phyloP scores from a whole-genome alignment of 768 basidiomycete genomes.

The Paxillus ammoniavirescens region DNA sequence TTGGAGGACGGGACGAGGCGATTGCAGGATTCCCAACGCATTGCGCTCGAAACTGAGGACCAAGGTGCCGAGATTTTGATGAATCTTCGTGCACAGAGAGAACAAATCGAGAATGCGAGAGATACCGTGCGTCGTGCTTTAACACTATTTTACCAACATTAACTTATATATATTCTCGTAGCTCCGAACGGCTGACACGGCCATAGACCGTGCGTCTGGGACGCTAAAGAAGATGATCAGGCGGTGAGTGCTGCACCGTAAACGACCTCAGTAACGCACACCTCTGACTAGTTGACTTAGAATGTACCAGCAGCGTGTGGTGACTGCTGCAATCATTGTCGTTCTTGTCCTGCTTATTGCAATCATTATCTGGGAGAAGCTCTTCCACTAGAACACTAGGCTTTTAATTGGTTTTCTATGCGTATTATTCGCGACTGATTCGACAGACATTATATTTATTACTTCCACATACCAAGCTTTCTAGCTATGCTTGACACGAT shows the following conservation, averaged over 20 bases:
- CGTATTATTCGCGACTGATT: conserved; percentile 14
- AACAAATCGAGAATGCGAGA: conserved; percentile 91
- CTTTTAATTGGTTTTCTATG: conserved; percentile 11
- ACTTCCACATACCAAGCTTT: conserved; percentile 14
- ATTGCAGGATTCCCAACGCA: conserved; percentile 84
- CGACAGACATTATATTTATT: conserved; percentile 28
- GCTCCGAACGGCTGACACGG: conserved; percentile 83
- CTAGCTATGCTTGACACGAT: background rate
- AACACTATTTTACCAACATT: background rate
- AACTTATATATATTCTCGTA: conserved; percentile 28
- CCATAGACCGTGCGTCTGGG: conserved; percentile 87
- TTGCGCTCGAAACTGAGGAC: conserved; percentile 95
- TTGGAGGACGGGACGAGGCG: conserved; percentile 84
- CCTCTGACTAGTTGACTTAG: conserved; percentile 42
- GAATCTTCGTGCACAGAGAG: conserved; percentile 83
- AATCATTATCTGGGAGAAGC: conserved; percentile 80
- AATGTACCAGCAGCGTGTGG: conserved; percentile 94
- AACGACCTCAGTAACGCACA: conserved; percentile 6
- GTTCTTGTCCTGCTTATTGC: conserved; percentile 83
- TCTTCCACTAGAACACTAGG: conserved; percentile 39
- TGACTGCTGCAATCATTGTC: conserved; percentile 83
- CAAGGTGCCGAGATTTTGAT: conserved; percentile 90
- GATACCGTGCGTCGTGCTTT: conserved; percentile 62
- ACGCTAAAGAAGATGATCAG: conserved; percentile 95
- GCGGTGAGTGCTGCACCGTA: conserved; percentile 54